Conservation (phyloP, 2,329 filamentous ascomycete species). For the Pseudocercospora pini-densiflorae region DNA sequence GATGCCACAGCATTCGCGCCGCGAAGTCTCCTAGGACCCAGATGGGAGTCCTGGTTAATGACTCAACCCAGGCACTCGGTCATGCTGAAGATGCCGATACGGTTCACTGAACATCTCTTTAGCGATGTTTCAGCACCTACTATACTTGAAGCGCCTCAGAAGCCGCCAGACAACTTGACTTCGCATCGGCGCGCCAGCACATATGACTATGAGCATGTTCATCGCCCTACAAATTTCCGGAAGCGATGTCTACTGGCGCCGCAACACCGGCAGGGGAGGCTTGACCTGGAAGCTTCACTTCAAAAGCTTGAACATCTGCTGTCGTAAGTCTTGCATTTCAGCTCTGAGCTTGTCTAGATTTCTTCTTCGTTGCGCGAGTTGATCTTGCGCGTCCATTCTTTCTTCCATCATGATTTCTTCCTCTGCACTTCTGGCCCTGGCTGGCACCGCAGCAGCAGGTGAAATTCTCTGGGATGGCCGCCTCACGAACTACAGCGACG, state of each 20-base stretch:
- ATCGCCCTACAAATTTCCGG: neutral
- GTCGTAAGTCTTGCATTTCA: neutral
- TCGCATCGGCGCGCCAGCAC: neutral
- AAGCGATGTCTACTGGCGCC: neutral
- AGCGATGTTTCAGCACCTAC: slow-evolving; percentile 1
- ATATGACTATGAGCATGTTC: neutral
- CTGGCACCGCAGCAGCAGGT: slow-evolving; percentile 40
- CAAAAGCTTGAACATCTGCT: slow-evolving; percentile 1
- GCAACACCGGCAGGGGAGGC: neutral
- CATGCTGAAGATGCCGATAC: neutral
- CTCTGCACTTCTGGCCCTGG: slow-evolving; percentile 29
- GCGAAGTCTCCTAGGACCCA: no score
- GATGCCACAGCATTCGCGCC: no score
- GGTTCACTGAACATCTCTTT: neutral
- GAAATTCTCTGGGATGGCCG: slow-evolving; percentile 68
- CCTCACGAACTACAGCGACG: slow-evolving; percentile 63
- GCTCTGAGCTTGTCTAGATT: neutral
- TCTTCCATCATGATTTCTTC: slow-evolving; percentile 26
- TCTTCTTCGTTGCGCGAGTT: slow-evolving; percentile 22
- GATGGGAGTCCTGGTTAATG: no score
- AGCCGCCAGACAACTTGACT: neutral
- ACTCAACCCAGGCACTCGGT: no score
- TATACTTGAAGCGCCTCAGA: slow-evolving; percentile 5
- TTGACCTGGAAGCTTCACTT: neutral
- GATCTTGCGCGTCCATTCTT: slow-evolving; percentile 28